Evolutionary conservation across 495 filamentous ascomycete genomes (phyloP).

Genomic region (Penicillium flavigenum): DNA sequence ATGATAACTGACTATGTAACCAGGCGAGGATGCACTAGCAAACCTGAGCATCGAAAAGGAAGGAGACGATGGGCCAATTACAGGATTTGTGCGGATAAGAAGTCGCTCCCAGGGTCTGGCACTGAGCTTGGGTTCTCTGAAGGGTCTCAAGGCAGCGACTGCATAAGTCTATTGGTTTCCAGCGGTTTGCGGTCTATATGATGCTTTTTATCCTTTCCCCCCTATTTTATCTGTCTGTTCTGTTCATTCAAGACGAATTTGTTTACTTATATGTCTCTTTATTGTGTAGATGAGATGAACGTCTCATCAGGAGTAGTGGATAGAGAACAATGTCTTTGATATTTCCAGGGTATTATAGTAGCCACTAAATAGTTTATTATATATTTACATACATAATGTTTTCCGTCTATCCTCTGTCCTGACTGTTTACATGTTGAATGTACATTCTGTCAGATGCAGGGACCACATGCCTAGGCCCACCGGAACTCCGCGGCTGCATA

Average conservation of each 20-base stretch:
- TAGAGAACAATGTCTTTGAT: constrained; percentile 26
- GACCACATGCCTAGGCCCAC: constrained; percentile 8
- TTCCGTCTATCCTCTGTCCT: not conserved
- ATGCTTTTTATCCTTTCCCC: constrained; percentile 29
- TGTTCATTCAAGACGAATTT: constrained; percentile 33
- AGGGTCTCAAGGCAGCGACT: constrained; percentile 72
- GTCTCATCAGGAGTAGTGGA: constrained; percentile 30
- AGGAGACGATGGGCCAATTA: constrained; percentile 91
- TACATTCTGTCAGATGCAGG: not conserved
- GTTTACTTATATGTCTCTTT: constrained; percentile 33
- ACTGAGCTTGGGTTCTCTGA: constrained; percentile 88
- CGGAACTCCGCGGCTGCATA: constrained; percentile 17
- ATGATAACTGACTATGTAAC: constrained; percentile 26
- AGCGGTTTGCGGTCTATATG: constrained; percentile 33
- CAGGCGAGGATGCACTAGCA: constrained; percentile 97
- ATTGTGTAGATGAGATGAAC: constrained; percentile 26
- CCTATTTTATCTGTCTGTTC: constrained; percentile 21
- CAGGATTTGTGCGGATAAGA: constrained; percentile 98
- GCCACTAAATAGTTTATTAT: not conserved
- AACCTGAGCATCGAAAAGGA: constrained; percentile 98
- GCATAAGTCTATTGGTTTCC: constrained; percentile 42
- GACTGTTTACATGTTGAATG: not conserved
- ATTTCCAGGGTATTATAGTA: constrained; percentile 2
- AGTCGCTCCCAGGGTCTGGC: constrained; percentile 96
- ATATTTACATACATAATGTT: not conserved